A percentile compares a stretch with the other conserved stretches of the same genome.
These are phyloP conservation scores for Choiromyces venosus DNA, from an alignment of 495 filamentous ascomycete species.

Conservation along the genomic window DNA sequence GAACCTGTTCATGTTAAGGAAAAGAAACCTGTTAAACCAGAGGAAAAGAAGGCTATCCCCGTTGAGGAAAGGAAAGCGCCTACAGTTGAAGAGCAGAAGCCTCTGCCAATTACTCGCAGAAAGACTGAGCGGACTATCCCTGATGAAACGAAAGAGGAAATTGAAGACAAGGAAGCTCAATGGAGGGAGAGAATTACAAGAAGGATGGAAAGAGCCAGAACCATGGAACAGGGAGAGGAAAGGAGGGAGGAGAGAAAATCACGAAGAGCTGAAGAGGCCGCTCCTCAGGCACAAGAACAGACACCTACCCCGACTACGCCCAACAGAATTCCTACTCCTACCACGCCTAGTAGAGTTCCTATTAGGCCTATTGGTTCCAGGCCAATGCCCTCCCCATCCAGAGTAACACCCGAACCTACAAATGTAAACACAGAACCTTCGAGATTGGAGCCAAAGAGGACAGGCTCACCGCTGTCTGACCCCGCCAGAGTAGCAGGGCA, in stretches of 20 bases:
- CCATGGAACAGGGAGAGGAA: not conserved
- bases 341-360: not conserved
- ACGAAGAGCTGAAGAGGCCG: not conserved
- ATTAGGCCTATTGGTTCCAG: not conserved
- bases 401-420: not conserved
- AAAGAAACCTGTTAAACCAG: not conserved
- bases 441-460: not conserved
- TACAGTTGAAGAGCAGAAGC: conserved; percentile 18
- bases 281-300: conserved; percentile 12
- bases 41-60: not conserved
- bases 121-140: conserved; percentile 1
- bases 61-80: not conserved
- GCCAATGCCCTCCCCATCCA: not conserved
- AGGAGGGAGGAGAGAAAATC: not conserved
- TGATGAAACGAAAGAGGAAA: not conserved
- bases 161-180: conserved; percentile 1
- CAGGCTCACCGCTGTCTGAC: not conserved
- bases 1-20: not conserved
- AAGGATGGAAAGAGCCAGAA: not conserved
- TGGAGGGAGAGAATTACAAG: conserved; percentile 8
- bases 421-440: not conserved
- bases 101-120: not conserved
- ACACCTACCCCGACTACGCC: not conserved
- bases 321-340: not conserved
- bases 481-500: conserved; percentile 19